Evolutionary conservation across 495 filamentous ascomycete species (phyloP).

Genomic region (Penicillium salamii): DNA sequence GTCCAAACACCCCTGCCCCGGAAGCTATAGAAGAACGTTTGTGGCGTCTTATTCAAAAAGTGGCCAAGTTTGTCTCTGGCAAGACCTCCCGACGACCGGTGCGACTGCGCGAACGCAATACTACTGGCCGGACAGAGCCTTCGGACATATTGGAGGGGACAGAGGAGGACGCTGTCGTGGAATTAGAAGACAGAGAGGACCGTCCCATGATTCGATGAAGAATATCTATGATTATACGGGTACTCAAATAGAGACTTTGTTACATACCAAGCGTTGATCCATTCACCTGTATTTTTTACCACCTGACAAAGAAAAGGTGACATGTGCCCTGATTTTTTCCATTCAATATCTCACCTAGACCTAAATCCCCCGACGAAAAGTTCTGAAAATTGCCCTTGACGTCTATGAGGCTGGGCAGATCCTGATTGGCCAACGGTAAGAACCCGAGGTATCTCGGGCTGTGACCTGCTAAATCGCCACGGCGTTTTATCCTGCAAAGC

Average conservation of each 20-base stretch:
- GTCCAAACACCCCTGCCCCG: slow-evolving; percentile 19
- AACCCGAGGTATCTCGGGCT: too few relatives aligned
- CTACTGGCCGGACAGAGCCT: slow-evolving; percentile 37
- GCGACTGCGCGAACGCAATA: slow-evolving; percentile 46
- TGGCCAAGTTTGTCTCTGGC: slow-evolving; percentile 32
- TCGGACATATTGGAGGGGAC: slow-evolving; percentile 62
- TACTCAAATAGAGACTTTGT: slow-evolving; percentile 1
- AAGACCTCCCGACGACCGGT: slow-evolving; percentile 15
- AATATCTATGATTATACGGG: not conserved
- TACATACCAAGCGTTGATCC: not conserved
- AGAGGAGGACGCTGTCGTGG: slow-evolving; percentile 61
- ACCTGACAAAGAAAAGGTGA: too few relatives aligned
- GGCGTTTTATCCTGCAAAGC: too few relatives aligned
- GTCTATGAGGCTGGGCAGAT: not conserved
- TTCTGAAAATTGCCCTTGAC: too few relatives aligned
- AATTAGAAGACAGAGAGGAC: slow-evolving; percentile 53
- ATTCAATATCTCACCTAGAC: too few relatives aligned
- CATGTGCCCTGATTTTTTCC: too few relatives aligned
- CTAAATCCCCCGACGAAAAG: too few relatives aligned
- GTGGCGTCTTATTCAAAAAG: slow-evolving; percentile 61
- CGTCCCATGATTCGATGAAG: slow-evolving; percentile 9
- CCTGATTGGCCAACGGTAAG: too few relatives aligned
- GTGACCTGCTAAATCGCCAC: too few relatives aligned
- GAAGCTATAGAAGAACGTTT: slow-evolving; percentile 59
- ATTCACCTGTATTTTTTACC: too few relatives aligned